A percentile compares a stretch with the other conserved stretches of the same genome.
phyloP scores from a whole-genome alignment of 2,329 filamentous ascomycete genomes.

The Myriosclerotinia scirpicola region DNA sequence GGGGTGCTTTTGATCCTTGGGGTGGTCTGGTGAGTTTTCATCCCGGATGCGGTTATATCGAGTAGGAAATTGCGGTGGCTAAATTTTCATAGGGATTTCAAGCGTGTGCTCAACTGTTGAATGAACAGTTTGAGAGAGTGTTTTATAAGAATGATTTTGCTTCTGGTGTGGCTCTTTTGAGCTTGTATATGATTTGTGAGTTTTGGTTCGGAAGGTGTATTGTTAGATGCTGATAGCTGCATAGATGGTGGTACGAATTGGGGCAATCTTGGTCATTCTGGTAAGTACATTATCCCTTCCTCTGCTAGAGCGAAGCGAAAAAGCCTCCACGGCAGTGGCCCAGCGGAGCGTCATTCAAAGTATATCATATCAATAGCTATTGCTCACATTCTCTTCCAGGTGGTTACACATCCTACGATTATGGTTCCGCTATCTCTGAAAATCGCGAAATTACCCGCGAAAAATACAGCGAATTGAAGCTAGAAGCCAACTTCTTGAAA shows the following conservation, averaged over 20 bases:
- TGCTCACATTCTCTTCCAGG: slow-evolving; percentile 41
- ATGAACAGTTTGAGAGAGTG: slow-evolving; percentile 73
- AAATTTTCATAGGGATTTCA: slow-evolving; percentile 54
- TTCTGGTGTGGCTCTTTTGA: slow-evolving; percentile 66
- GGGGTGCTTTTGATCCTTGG: slow-evolving; percentile 72
- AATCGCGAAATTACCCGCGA: slow-evolving; percentile 66
- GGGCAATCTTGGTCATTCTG: slow-evolving; percentile 72
- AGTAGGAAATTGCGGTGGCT: neutral
- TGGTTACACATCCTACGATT: slow-evolving; percentile 60
- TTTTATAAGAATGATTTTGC: slow-evolving; percentile 77
- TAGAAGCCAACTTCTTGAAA: slow-evolving; percentile 72
- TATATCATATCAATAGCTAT: neutral
- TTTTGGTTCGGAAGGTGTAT: neutral
- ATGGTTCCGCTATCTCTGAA: slow-evolving; percentile 64
- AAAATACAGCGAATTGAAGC: slow-evolving; percentile 78
- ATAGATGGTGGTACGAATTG: slow-evolving; percentile 73
- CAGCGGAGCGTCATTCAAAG: no score
- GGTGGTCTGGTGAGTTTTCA: slow-evolving; percentile 52
- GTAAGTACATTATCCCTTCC: slow-evolving; percentile 15
- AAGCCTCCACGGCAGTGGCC: no score
- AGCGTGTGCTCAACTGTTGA: slow-evolving; percentile 63
- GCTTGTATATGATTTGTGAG: slow-evolving; percentile 67
- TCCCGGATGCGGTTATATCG: neutral
- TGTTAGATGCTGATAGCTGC: slow-evolving; percentile 49
- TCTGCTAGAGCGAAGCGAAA: no score